Evolutionary conservation across 345 rosid genomes (phyloP), one percentile per base, ranked within the genome.

Genomic region (Lepidium didymum): DNA sequence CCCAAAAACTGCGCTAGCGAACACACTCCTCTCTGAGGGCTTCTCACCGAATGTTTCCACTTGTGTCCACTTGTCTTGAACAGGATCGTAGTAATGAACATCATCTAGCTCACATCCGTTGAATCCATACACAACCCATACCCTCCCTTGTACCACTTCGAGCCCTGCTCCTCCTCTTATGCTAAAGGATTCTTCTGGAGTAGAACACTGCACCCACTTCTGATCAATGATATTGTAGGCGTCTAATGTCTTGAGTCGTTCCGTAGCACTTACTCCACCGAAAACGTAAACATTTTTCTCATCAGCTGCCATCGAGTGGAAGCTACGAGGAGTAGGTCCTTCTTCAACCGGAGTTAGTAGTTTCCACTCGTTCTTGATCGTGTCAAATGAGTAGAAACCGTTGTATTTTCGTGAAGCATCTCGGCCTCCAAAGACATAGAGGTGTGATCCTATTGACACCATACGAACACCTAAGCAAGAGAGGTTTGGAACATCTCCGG

Each of bases 281-380:
- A 73, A 73, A 23, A 73, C 72, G 29, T 65, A 73, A 18, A 73
- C 19, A 38, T 47, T 65, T 1, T 46, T 40, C 12, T 65, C 77
- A 73, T 73, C 72, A 2, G 77, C 59, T n/a, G 67, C 77, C 77
- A 73, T 66, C 13, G 77, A 57, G 77, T 74, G 77, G 62, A 74
- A 74, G 46, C 77, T 74, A 34, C 77, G 77, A 12, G 72, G 72
- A 31, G 61, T 16, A 4, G 77, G 77, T 50, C 77, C 77, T 41
- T 65, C 61, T 35, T 74, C 73, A 1, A 65, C 12, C 1, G 61
- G 72, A 42, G 77, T 74, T 31, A 74, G 8, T 8, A 74, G 49
- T 34, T 50, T 74, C 77, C 73, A 74, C 56, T 50, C 73, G 54
- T 59, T 67, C 1, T 3, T 74, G 14, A 12, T 47, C 13, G 73